Evolutionary conservation across 2,329 filamentous ascomycete species (phyloP).

Genomic region (Alternaria panax): DNA sequence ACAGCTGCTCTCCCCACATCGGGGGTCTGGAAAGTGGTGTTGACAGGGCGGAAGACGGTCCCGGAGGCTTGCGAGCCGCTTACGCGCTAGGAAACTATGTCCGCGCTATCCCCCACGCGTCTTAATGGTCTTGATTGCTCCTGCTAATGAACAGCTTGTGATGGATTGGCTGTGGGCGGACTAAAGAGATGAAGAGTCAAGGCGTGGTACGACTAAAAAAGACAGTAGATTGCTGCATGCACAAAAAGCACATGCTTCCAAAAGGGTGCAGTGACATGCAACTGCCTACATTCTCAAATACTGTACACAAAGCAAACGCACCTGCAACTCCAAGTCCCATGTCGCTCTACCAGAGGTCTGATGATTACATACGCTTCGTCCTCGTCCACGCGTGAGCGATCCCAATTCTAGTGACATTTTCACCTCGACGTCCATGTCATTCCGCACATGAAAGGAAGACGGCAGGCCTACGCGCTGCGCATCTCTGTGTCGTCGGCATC

Average conservation of each 20-base stretch:
- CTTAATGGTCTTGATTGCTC: slow-evolving; percentile 8
- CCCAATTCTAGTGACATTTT: slow-evolving; percentile 27
- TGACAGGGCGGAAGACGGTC: neutral
- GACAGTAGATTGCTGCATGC: neutral
- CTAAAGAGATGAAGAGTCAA: neutral
- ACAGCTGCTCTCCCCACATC: neutral
- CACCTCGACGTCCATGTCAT: slow-evolving; percentile 6
- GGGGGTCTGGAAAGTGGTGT: neutral
- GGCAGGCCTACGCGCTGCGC: slow-evolving; percentile 30
- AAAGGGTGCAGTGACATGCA: slow-evolving; percentile 18
- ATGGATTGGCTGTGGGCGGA: neutral
- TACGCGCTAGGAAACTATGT: neutral
- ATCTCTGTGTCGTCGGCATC: slow-evolving; percentile 46
- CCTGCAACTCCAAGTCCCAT: slow-evolving; percentile 27
- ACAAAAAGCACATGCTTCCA: neutral
- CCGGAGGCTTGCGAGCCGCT: slow-evolving; percentile 10
- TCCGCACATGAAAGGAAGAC: neutral
- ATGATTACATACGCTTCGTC: slow-evolving; percentile 18
- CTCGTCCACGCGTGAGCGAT: slow-evolving; percentile 38
- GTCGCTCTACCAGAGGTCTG: slow-evolving; percentile 15
- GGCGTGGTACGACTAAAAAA: neutral
- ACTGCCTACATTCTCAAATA: slow-evolving; percentile 13
- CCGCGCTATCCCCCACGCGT: slow-evolving; percentile 17
- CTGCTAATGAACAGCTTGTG: neutral
- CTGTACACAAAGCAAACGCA: slow-evolving; percentile 18